These are phyloP conservation scores for Lathyrus oleraceus DNA, from an alignment of 306 rosid species.

Conservation along the genomic window DNA sequence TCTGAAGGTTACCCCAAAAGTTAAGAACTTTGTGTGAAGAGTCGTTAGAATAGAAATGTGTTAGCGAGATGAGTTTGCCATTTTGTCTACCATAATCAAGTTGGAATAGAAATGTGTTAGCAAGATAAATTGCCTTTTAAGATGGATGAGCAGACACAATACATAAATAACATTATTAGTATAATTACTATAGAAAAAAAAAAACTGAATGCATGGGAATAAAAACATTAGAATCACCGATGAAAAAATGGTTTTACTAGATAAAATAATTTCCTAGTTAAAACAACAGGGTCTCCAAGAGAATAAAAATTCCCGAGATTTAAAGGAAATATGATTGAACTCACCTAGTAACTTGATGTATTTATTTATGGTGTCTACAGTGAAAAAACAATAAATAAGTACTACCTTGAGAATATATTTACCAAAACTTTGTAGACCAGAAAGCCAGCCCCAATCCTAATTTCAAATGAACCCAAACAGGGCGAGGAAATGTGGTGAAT, in stretches of 20 bases:
- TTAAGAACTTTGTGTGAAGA: no score
- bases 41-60: no score
- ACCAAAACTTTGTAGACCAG: slow-evolving; percentile 43
- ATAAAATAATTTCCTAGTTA: background rate
- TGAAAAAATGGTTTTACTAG: background rate
- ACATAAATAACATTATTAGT: no score
- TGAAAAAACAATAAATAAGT: slow-evolving; percentile 32
- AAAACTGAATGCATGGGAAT: background rate
- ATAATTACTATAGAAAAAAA: no score
- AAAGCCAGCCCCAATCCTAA: slow-evolving; percentile 37
- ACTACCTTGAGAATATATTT: slow-evolving; percentile 27
- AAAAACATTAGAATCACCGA: background rate
- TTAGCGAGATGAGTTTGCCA: no score
- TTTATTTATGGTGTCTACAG: background rate
- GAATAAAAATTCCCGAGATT: background rate
- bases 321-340: background rate
- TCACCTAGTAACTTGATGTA: background rate
- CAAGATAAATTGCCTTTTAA: no score
- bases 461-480: slow-evolving; percentile 41
- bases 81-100: no score
- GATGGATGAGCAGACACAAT: no score
- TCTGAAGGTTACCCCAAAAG: no score
- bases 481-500: slow-evolving; percentile 39
- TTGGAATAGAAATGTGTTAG: no score
- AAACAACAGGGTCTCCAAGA: background rate